A percentile compares a stretch with the other conserved stretches of the same genome.
phyloP scores from a whole-genome alignment of 129 eudicot species.

The Helichrysum umbraculigerum region DNA sequence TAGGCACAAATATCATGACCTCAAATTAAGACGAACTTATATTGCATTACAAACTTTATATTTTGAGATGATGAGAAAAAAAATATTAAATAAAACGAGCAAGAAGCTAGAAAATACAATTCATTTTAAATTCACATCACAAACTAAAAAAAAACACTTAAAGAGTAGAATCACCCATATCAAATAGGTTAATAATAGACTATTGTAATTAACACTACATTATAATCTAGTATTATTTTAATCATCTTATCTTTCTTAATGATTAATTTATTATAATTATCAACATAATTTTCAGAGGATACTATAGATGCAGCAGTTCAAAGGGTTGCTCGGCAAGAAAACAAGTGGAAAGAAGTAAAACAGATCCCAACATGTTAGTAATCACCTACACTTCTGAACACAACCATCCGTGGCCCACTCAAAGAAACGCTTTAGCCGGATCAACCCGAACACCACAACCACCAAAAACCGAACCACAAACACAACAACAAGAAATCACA shows the following conservation, averaged over 20 bases:
- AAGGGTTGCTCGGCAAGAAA: slow-evolving; percentile 96
- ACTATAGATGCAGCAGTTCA: slow-evolving; percentile 94
- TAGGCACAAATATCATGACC: too few relatives aligned
- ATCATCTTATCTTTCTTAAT: neutral
- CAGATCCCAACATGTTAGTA: slow-evolving; percentile 93
- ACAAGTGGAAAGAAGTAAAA: slow-evolving; percentile 88
- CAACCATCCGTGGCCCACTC: slow-evolving; percentile 98
- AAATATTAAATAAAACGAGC: too few relatives aligned
- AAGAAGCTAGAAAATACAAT: too few relatives aligned
- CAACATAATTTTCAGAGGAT: slow-evolving; percentile 55
- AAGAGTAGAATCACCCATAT: too few relatives aligned
- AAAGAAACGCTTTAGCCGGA: slow-evolving; percentile 91
- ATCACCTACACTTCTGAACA: slow-evolving; percentile 95
- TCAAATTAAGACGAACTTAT: too few relatives aligned
- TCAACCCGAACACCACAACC: slow-evolving; percentile 71
- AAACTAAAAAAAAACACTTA: too few relatives aligned
- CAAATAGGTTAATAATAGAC: too few relatives aligned
- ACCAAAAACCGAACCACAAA: slow-evolving; percentile 39
- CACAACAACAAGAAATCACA: slow-evolving; percentile 20
- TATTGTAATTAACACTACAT: too few relatives aligned
- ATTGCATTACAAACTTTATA: too few relatives aligned
- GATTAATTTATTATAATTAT: neutral
- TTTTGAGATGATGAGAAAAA: too few relatives aligned
- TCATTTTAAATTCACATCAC: too few relatives aligned
- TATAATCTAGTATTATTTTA: too few relatives aligned